These are phyloP conservation scores for Aureobasidium sp. DNA, from an alignment of 2,329 filamentous ascomycete genomes.

Conservation along the genomic window DNA sequence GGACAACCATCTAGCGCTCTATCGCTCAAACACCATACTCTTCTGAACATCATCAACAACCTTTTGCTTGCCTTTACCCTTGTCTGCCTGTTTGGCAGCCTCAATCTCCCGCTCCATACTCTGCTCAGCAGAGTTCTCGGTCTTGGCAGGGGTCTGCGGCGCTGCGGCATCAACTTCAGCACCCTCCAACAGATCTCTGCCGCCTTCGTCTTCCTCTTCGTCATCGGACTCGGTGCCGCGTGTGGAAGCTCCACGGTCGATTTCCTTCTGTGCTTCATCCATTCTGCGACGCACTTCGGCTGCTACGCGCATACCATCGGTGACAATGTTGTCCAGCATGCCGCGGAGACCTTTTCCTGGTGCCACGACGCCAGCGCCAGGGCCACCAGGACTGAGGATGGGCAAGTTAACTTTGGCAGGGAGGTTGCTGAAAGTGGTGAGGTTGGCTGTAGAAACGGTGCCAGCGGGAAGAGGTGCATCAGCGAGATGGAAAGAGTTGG, in stretches of 20 bases:
- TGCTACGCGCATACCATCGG: slow-evolving; percentile 91
- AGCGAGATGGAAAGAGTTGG: slow-evolving; percentile 81
- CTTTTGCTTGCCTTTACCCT: slow-evolving; percentile 23
- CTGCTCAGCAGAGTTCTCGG: background rate
- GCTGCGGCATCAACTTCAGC: slow-evolving; percentile 34
- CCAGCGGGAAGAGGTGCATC: slow-evolving; percentile 48
- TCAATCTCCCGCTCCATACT: slow-evolving; percentile 14
- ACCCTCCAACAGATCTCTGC: slow-evolving; percentile 43
- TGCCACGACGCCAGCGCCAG: slow-evolving; percentile 47
- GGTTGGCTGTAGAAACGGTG: slow-evolving; percentile 52
- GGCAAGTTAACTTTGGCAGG: slow-evolving; percentile 31
- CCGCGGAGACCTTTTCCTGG: slow-evolving; percentile 73
- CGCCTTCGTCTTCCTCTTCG: slow-evolving; percentile 63
- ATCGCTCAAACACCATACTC: slow-evolving; percentile 30
- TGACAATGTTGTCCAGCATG: slow-evolving; percentile 94
- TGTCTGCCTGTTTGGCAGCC: slow-evolving; percentile 17
- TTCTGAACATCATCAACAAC: slow-evolving; percentile 25
- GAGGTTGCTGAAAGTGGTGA: slow-evolving; percentile 78
- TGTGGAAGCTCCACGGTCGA: slow-evolving; percentile 72
- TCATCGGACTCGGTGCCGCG: slow-evolving; percentile 45
- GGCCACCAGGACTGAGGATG: slow-evolving; percentile 25
- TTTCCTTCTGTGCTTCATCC: slow-evolving; percentile 88
- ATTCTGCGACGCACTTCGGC: slow-evolving; percentile 85
- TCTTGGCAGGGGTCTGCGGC: background rate
- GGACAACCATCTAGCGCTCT: background rate